Evolutionary conservation across 2,329 filamentous ascomycete species (phyloP).

Genomic region (Pestalotiopsis sp.): DNA sequence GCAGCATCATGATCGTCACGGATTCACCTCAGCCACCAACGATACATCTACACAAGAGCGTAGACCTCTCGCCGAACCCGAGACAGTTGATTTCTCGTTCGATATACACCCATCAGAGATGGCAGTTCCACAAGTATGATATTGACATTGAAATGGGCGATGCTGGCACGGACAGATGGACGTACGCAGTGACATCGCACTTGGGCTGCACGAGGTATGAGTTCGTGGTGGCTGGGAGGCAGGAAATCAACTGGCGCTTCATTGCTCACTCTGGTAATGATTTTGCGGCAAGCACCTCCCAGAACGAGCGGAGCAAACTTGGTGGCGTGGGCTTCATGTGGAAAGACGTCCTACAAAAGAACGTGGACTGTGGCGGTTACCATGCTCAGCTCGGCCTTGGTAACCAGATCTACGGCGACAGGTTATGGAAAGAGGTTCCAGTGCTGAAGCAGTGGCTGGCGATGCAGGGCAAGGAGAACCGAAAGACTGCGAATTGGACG

Average conservation of each 20-base stretch:
- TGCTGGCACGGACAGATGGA: slow-evolving; percentile 81
- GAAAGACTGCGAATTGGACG: slow-evolving; percentile 90
- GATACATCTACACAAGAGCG: slow-evolving; percentile 90
- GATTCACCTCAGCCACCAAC: slow-evolving; percentile 92
- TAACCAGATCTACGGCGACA: slow-evolving; percentile 93
- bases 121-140: slow-evolving; percentile 96
- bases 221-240: slow-evolving; percentile 87
- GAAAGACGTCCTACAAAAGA: slow-evolving; percentile 98
- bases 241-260: slow-evolving; percentile 93
- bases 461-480: slow-evolving; percentile 89
- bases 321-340: slow-evolving; percentile 96
- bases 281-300: slow-evolving; percentile 84
- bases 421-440: slow-evolving; percentile 95
- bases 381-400: slow-evolving; percentile 91
- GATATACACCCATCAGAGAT: slow-evolving; percentile 88
- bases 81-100: slow-evolving; percentile 80
- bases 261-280: slow-evolving; percentile 96
- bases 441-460: slow-evolving; percentile 93
- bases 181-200: slow-evolving; percentile 96
- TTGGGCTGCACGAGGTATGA: slow-evolving; percentile 98
- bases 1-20: slow-evolving; percentile 90
- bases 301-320: slow-evolving; percentile 81
- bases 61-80: slow-evolving; percentile 90
- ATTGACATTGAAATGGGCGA: slow-evolving; percentile 90
- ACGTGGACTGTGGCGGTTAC: slow-evolving; percentile 93